These are phyloP conservation scores for Nigrospora sphaerica DNA, from an alignment of 2,329 filamentous ascomycete genomes.

Conservation along the genomic window DNA sequence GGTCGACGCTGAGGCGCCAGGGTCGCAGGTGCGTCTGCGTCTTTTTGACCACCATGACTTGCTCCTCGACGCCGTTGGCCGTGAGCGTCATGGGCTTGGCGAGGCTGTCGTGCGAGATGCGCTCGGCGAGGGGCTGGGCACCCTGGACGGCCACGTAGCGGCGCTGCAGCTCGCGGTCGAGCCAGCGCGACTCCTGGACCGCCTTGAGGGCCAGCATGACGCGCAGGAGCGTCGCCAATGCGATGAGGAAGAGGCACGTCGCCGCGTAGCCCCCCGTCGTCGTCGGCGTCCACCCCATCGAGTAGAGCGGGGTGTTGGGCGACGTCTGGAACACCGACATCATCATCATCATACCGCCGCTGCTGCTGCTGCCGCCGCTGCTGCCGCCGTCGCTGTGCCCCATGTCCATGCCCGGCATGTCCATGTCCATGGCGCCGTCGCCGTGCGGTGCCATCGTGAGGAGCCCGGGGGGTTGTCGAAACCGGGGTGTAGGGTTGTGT, in stretches of 20 bases:
- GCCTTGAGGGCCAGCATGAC: constrained; percentile 63
- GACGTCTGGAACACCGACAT: constrained; percentile 52
- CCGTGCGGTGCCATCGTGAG: constrained; percentile 1
- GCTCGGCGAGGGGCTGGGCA: constrained; percentile 50
- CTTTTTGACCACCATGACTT: constrained; percentile 65
- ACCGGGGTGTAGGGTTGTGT: too few species aligned
- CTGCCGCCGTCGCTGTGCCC: constrained; percentile 12
- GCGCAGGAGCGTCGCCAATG: constrained; percentile 65
- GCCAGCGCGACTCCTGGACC: constrained; percentile 57
- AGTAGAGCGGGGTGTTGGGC: constrained; percentile 45
- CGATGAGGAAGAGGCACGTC: constrained; percentile 85
- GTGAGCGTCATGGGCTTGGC: constrained; percentile 61
- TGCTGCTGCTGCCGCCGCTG: constrained; percentile 10
- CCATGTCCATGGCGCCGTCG: not conserved
- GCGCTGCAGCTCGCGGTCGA: constrained; percentile 63
- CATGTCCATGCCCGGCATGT: constrained; percentile 18
- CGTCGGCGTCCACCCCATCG: constrained; percentile 65
- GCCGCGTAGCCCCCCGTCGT: constrained; percentile 70
- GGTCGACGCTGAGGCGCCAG: constrained; percentile 70
- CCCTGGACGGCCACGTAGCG: constrained; percentile 71
- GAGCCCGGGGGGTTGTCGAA: too few species aligned
- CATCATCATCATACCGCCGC: constrained; percentile 26
- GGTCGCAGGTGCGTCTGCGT: constrained; percentile 49
- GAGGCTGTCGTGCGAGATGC: constrained; percentile 50
- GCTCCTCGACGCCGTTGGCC: constrained; percentile 74